Base-by-base conservation (phyloP, 257 asterid genomes). In the Plectranthus barbatus region DNA sequence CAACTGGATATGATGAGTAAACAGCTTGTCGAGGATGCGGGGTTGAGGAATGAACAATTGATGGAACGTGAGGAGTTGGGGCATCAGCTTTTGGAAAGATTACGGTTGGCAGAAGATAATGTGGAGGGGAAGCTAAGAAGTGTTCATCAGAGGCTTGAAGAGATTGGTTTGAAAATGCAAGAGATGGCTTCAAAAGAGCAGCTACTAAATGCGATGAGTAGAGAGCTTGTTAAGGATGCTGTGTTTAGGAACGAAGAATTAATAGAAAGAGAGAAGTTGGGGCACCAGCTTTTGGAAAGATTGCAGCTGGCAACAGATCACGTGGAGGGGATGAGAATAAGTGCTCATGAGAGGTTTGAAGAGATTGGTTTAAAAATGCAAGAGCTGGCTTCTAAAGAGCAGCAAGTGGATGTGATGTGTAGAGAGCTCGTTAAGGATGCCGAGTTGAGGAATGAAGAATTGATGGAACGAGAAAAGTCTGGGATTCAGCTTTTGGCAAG, bases 71-170 rank as follows among this genome's bases (percentile, higher is more conserved):
- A 50, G 66, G 33, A 45, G 66, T 56, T 40, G 44, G 62, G 47
- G 29, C 7, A 44, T 42, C 39, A 39, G 69, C 79, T 77, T 13
- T 29, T 69, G 63, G 19, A 69, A 40, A 74, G 57, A 66, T 66
- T 75, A 29, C 47, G 64, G 50, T 60, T 18, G 66, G 66, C 69
- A 18, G 64, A 21, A 8, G 49, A 36, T 41, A 20, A 53, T 14
- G 68, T 47, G 2, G 66, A 60, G 53, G 58, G 40, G 13, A 7
- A 66, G 39, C 46, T 42, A 26, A 17, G 26, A 13, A 17, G 11
- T 13, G 73, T 60, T 60, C 23, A 26, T 29, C 39, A 70, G 59
- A 65, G 45, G 62, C 24, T 45, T 18, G 44, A 29, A 47, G 47
- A 65, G 64, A 36, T 18, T 70, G 29, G 29, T 10, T 11, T 34